Conservation (phyloP, 768 basidiomycete genomes). For the Leccinellum luteum region DNA sequence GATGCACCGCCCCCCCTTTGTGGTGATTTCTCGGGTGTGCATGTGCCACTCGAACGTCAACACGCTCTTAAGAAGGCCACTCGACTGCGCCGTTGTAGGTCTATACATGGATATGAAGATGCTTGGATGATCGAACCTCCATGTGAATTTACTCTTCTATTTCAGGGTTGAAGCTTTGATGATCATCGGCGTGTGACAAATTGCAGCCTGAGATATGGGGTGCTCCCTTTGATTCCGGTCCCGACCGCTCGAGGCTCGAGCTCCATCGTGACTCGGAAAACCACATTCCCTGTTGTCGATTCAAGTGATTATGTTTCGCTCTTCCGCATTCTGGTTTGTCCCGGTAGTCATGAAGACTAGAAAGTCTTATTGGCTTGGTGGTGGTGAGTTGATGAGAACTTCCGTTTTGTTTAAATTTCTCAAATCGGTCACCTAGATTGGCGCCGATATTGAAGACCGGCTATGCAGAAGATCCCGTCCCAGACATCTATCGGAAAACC, state of each 20-base stretch:
- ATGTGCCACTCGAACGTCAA: not conserved
- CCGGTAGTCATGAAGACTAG: not conserved
- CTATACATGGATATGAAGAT: not conserved
- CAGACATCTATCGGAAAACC: not conserved
- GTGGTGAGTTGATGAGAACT: not conserved
- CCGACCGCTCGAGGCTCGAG: constrained; percentile 1
- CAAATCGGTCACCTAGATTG: constrained; percentile 3
- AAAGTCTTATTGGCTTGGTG: not conserved
- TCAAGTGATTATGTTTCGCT: not conserved
- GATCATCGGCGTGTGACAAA: constrained; percentile 2
- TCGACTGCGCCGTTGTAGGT: not conserved
- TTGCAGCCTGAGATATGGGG: not conserved
- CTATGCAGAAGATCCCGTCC: not conserved
- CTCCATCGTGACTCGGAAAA: not conserved
- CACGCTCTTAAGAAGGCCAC: not conserved
- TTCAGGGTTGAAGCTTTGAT: constrained; percentile 4
- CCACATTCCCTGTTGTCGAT: not conserved
- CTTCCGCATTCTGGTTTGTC: not conserved
- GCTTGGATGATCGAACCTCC: not conserved
- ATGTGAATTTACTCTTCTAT: constrained; percentile 6
- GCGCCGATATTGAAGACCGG: constrained; percentile 3
- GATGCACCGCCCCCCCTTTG: not conserved
- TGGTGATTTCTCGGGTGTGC: not conserved
- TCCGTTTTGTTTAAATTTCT: not conserved
- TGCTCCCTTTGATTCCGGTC: not conserved